phyloP scores from a whole-genome alignment of 306 rosid genomes.

The Trifolium pratense region DNA sequence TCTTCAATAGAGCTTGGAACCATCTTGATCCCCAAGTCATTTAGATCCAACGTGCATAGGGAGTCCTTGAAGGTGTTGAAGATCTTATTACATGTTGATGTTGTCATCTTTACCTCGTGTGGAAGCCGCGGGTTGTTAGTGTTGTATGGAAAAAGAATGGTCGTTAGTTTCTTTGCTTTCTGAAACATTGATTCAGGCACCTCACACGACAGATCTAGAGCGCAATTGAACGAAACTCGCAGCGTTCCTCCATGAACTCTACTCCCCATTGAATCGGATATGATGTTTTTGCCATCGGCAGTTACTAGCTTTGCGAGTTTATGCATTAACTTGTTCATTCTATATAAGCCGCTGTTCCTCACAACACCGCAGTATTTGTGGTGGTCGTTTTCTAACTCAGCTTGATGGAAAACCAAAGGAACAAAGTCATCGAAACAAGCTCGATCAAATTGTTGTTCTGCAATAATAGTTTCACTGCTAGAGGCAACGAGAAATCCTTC shows the following conservation, averaged over 20 bases:
- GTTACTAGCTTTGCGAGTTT: neutral
- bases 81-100: neutral
- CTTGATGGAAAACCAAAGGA: neutral
- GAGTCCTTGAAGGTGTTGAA: neutral
- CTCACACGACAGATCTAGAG: neutral
- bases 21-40: neutral
- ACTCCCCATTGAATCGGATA: neutral
- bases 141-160: slow-evolving; percentile 23
- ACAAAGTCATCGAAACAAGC: neutral
- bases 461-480: too few species aligned
- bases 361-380: neutral
- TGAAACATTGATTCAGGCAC: neutral
- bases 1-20: slow-evolving; percentile 11
- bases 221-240: slow-evolving; percentile 22
- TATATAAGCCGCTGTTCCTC: neutral
- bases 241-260: neutral
- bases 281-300: neutral
- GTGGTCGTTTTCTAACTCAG: neutral
- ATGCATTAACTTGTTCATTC: slow-evolving; percentile 11
- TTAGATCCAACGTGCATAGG: slow-evolving; percentile 33
- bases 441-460: neutral
- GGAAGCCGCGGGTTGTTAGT: neutral
- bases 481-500: slow-evolving; percentile 8
- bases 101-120: neutral
- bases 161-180: neutral